Evolutionary conservation across 2,329 filamentous ascomycete genomes (phyloP), one percentile per base, ranked within the genome.

Genomic region (Alternaria infectoria): DNA sequence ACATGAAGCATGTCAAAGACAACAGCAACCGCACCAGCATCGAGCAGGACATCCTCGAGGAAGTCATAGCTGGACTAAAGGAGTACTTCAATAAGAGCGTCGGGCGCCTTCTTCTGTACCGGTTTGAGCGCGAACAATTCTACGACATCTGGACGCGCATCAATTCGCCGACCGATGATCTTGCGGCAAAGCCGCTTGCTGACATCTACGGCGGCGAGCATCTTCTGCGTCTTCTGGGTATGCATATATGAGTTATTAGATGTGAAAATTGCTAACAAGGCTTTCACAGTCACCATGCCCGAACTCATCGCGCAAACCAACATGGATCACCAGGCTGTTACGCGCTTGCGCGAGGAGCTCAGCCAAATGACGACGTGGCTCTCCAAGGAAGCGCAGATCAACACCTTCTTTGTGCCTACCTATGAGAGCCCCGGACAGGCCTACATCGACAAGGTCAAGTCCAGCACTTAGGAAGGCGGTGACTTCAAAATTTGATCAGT

Each of bases 261-360:
- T 23, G 12, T 13, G 9, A 12, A 10, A 3, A 36, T 47, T n/a
- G 44, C 57, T 69, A 44, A 61, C 51, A 1, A 26, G n/a, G 11
- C 46, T 10, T 13, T 15, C 11, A 12, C 71, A 97, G 95, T 96
- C 4, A 91, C 91, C 1, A 89, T 98, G 71, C 95, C 96, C 0
- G 96, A 99, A 77, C 89, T 98, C 44, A 90, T 98, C 66, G 94
- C 94, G 5, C 96, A 99, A 79, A 99, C 96, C 56, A 98, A 98
- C 81, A 97, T 99, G 93, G 96, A 98, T 75, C 86, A 91, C 57
- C 93, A 97, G 78, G 94, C 93, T 3, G 93, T 97, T 45, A 91
- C 90, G 66, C 91, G 93, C 50, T 88, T 98, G 25, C 90, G 93
- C 12, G 93, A 97, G 74, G 96, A 99, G 79, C 86, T 99, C 15